Base-by-base conservation (phyloP, 2,329 filamentous ascomycete genomes). In the Fragosphaeria purpurea region DNA sequence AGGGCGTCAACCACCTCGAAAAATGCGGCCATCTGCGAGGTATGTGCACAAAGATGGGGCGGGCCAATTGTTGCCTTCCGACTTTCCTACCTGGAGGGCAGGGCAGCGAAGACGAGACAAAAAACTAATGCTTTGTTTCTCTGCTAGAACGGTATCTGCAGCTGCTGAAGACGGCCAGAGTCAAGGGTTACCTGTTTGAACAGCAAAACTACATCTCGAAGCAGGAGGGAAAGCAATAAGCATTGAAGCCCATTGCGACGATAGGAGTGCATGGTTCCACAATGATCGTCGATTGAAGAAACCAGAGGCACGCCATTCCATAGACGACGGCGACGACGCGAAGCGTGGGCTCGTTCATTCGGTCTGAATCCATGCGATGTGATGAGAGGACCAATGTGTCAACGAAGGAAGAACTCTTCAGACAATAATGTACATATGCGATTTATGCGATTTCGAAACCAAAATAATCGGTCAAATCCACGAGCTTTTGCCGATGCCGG, bases 1-100 rank as follows among this genome's bases (percentile, higher is more conserved):
- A 93, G 70, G 88, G 87, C 51, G 85, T 90, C 58, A 93, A 93
- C 68, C 87, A 93, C 67, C 70, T 93, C 66, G 87, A 91, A 76
- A 93, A 91, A 72, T 93, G 87, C 68, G 86, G 86, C 58, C 73
- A 78, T 61, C 67, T 91, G 69, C 77, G 87, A 85, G 86, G 87
- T 93, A 67, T 75, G 84, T 47, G 35, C 35, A 37, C 7, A 3
- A 22, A 37, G 7, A 7, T 37, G 35, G 35, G 35, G 11, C 7
- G 35, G 35, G 11, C 35, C 7, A 7, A 37, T 37, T 7, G 11
- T 37, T 37, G 35, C 35, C 42, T 37, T 22, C 41, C 9, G 22
- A 31, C 7, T 22, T 11, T 13, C 22, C 41, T 5, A 33, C n/a
- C 37, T 11, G 41, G 30, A 7, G 11, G 30, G 35, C 38, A 31